Conservation (phyloP, 1,139 yeast species). For the Debaryomycetaceae sp. region DNA sequence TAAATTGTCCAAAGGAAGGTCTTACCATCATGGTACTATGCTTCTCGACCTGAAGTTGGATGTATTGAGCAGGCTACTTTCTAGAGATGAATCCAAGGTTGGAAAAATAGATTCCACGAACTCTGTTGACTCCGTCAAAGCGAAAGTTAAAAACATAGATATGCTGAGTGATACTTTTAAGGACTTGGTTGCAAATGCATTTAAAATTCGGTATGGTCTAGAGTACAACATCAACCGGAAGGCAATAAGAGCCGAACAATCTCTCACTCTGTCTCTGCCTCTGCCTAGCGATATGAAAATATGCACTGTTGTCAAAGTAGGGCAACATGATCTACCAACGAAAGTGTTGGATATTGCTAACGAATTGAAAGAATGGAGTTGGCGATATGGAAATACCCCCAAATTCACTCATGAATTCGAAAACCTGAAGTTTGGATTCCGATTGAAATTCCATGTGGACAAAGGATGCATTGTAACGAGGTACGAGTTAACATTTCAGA, state of each 20-base stretch:
- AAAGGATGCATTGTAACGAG: constrained; percentile 31
- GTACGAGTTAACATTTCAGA: constrained; percentile 15
- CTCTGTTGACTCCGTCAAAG: constrained; percentile 69
- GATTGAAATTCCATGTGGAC: constrained; percentile 38
- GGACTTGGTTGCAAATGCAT: constrained; percentile 77
- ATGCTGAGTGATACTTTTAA: constrained; percentile 47
- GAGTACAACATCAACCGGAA: constrained; percentile 9
- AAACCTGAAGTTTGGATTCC: constrained; percentile 26
- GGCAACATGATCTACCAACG: constrained; percentile 32
- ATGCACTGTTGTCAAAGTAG: not conserved
- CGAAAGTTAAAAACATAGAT: constrained; percentile 68
- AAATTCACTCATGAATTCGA: constrained; percentile 48
- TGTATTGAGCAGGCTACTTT: constrained; percentile 54
- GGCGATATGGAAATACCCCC: constrained; percentile 76
- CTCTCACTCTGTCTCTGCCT: not conserved
- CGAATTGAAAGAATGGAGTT: constrained; percentile 56
- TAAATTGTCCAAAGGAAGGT: constrained; percentile 75
- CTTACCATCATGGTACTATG: constrained; percentile 98
- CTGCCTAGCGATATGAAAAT: not conserved
- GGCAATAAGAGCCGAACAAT: constrained; percentile 12
- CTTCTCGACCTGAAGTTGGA: constrained; percentile 63
- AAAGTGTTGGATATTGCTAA: constrained; percentile 42
- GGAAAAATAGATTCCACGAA: constrained; percentile 56
- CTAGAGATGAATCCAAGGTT: constrained; percentile 39
- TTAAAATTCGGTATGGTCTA: constrained; percentile 33